These are phyloP conservation scores for Trypanosoma platydactyli DNA, from an alignment of 208 protist species.

Conservation along the genomic window DNA sequence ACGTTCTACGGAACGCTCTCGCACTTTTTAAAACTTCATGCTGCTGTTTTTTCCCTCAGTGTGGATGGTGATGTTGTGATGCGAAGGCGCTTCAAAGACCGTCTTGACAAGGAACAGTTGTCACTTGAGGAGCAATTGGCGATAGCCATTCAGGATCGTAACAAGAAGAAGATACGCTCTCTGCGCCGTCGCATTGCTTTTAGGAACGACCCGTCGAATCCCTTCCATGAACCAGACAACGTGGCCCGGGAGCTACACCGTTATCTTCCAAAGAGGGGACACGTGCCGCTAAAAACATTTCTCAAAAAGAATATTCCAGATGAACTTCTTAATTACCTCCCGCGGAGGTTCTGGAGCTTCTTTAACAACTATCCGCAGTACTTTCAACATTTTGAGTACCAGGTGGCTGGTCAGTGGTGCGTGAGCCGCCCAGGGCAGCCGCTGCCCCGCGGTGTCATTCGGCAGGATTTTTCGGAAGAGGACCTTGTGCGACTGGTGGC, in stretches of 20 bases:
- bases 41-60: constrained; percentile 65
- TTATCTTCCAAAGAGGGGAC: constrained; percentile 72
- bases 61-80: constrained; percentile 71
- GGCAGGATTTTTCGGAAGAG: constrained; percentile 71
- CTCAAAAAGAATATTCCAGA: constrained; percentile 66
- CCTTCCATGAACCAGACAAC: constrained; percentile 89
- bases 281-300: constrained; percentile 64
- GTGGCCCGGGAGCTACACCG: constrained; percentile 79
- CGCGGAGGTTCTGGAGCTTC: constrained; percentile 68
- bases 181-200: constrained; percentile 86
- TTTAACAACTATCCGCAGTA: constrained; percentile 86
- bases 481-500: constrained; percentile 82
- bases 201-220: constrained; percentile 77
- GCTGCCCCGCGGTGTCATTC: constrained; percentile 80
- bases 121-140: constrained; percentile 85
- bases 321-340: constrained; percentile 76
- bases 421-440: constrained; percentile 68
- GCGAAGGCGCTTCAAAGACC: constrained; percentile 67
- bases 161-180: constrained; percentile 64
- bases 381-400: constrained; percentile 86
- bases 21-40: constrained; percentile 64
- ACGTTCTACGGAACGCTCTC: constrained; percentile 62
- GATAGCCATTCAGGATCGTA: constrained; percentile 51
- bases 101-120: constrained; percentile 54
- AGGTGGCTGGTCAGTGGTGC: constrained; percentile 66